phyloP scores from a whole-genome alignment of 2,329 filamentous ascomycete genomes.

The Dothidotthia symphoricarpi region DNA sequence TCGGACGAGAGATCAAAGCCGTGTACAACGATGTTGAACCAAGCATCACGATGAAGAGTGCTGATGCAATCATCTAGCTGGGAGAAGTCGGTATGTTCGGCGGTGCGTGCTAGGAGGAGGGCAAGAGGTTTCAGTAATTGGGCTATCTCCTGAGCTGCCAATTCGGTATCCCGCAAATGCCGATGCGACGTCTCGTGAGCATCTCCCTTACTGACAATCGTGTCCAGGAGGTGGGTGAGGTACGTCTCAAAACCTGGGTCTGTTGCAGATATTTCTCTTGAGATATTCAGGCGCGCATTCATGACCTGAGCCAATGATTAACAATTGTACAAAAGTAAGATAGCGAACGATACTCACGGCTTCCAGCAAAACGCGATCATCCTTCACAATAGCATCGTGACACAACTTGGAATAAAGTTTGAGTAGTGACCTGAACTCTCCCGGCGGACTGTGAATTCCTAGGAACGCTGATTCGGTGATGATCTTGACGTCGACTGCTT shows the following conservation, averaged over 20 bases:
- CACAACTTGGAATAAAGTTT: slow-evolving; percentile 78
- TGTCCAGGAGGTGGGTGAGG: slow-evolving; percentile 77
- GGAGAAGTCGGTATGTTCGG: slow-evolving; percentile 59
- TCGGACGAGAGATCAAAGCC: slow-evolving; percentile 77
- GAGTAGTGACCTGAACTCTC: slow-evolving; percentile 82
- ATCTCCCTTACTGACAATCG: slow-evolving; percentile 87
- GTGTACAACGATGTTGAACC: slow-evolving; percentile 97
- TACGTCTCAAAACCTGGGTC: slow-evolving; percentile 82
- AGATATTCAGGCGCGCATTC: slow-evolving; percentile 77
- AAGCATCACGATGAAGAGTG: slow-evolving; percentile 79
- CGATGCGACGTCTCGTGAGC: slow-evolving; percentile 68
- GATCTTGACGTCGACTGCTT: slow-evolving; percentile 77
- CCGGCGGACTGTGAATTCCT: slow-evolving; percentile 71
- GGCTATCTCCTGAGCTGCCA: slow-evolving; percentile 82
- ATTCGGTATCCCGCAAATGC: slow-evolving; percentile 73
- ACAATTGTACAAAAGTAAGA: neutral
- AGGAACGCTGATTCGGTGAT: slow-evolving; percentile 78
- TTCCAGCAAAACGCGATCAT: slow-evolving; percentile 64
- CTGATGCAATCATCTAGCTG: slow-evolving; percentile 53
- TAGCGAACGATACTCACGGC: slow-evolving; percentile 58
- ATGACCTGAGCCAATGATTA: slow-evolving; percentile 55
- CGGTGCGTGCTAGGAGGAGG: slow-evolving; percentile 65
- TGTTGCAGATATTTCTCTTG: slow-evolving; percentile 63
- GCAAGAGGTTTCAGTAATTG: slow-evolving; percentile 87
- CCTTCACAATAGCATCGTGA: slow-evolving; percentile 68